Evolutionary conservation across 2,329 filamentous ascomycete species (phyloP), one percentile per base, ranked within the genome.

Genomic region (Nemania sp.): DNA sequence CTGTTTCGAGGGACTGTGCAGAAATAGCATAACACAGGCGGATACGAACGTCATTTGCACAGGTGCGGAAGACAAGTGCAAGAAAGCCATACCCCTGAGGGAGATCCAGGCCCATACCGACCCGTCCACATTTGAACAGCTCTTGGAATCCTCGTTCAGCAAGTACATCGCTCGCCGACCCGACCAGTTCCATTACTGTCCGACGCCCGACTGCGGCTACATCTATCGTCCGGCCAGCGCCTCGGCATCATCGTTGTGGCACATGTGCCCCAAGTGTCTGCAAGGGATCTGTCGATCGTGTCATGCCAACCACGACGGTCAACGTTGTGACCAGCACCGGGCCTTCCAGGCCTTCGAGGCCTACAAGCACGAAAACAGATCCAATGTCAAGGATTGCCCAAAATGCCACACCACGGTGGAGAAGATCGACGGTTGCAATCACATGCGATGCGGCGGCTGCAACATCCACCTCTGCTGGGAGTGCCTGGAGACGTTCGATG

Each of bases 351-450:
- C 57, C 29, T 63, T 58, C 45, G 61, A 59, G 53, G 53, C 53
- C 32, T 62, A 60, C 40, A 62, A 62, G 56, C 42, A 34, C 17
- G 39, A 59, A 47, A 52, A 59, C 48, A 62, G 62, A 7, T 51
- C 29, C 7, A 55, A 12, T 12, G 37, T 69, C 2, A 68, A 69
- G 35, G 32, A 57, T 32, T 72, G 69, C 49, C 67, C 64, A 1
- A 65, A 56, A 20, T 72, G 73, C 60, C 54, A 59, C 18, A 67
- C 67, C 5, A 57, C 66, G 15, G 70, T 74, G 29, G 68, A 72
- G 62, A 75, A 75, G 63, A 65, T 59, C 0, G 67, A 65, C n/a
- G 73, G 73, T 4, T 75, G 73, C 58, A 72, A 74, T 55, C 72
- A 75, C 59, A 70, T 75, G 51, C 61, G 51, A 6, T 75, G 73